phyloP scores from a whole-genome alignment of 768 basidiomycete species.

The Hygrophorus pudorinus region DNA sequence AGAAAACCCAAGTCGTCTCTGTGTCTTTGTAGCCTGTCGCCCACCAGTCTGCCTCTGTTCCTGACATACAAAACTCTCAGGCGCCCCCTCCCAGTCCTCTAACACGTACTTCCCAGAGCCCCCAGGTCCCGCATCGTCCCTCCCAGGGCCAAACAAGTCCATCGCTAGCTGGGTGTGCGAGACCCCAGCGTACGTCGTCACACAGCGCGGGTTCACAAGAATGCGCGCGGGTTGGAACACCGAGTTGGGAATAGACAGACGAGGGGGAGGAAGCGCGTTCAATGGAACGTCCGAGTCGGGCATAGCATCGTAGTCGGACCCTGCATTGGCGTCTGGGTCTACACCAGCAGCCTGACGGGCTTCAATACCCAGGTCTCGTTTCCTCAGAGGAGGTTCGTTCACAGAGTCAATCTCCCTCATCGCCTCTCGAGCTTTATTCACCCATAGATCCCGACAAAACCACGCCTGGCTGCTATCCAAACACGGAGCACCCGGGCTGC shows the following conservation, averaged over 20 bases:
- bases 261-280: conserved; percentile 23
- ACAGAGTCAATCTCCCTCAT: conserved; percentile 46
- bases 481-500: conserved; percentile 77
- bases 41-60: conserved; percentile 91
- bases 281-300: conserved; percentile 39
- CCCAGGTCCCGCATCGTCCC: conserved; percentile 45
- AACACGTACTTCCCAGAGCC: conserved; percentile 66
- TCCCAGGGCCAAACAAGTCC: conserved; percentile 75
- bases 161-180: conserved; percentile 93
- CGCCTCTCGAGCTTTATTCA: conserved; percentile 73
- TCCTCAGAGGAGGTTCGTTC: conserved; percentile 21
- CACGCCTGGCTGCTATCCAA: conserved; percentile 95
- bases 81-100: conserved; percentile 94
- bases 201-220: conserved; percentile 90
- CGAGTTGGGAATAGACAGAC: conserved; percentile 73
- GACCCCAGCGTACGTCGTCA: conserved; percentile 97
- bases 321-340: conserved; percentile 74
- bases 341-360: conserved; percentile 17
- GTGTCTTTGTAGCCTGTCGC: conserved; percentile 82
- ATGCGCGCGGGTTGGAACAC: conserved; percentile 86
- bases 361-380: conserved; percentile 11
- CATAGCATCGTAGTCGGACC: conserved; percentile 86
- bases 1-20: conserved; percentile 74
- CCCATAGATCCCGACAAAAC: conserved; percentile 98
- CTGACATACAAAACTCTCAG: conserved; percentile 97